These are phyloP conservation scores for Mrakia gelida DNA, from an alignment of 768 basidiomycete species.

Conservation along the genomic window DNA sequence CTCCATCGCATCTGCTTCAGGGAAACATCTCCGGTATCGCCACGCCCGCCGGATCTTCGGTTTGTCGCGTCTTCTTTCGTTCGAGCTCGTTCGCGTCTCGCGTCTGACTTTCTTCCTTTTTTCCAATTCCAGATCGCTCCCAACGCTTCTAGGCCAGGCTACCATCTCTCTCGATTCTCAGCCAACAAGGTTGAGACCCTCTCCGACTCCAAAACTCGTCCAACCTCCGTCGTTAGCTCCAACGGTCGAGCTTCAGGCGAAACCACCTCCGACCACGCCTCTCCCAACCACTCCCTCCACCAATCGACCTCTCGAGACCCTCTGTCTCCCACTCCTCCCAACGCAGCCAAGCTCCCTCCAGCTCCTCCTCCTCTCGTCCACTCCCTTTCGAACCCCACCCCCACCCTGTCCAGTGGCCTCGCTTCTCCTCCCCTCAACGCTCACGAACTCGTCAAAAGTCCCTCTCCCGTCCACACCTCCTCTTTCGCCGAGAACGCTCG, in stretches of 20 bases:
- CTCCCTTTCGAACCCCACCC: not conserved
- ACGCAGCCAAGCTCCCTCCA: not conserved
- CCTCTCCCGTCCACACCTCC: not conserved
- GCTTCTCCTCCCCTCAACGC: not conserved
- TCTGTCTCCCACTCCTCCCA: conserved; percentile 3
- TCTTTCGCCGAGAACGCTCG: conserved; percentile 31
- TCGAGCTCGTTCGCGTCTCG: conserved; percentile 13
- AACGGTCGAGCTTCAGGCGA: not conserved
- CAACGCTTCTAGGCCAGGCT: conserved; percentile 61
- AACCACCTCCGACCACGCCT: conserved; percentile 7
- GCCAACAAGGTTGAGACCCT: conserved; percentile 33
- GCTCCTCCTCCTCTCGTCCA: not conserved
- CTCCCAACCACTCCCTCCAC: not conserved
- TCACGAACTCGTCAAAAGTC: not conserved
- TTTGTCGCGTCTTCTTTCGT: conserved; percentile 21
- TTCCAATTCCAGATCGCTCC: conserved; percentile 48
- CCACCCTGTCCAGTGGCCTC: not conserved
- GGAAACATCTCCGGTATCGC: conserved; percentile 62
- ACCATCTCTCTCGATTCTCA: conserved; percentile 58
- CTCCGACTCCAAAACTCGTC: conserved; percentile 26
- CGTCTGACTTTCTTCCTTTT: conserved; percentile 32
- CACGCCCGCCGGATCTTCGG: conserved; percentile 48
- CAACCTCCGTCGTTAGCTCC: conserved; percentile 18
- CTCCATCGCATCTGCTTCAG: not conserved
- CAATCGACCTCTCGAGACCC: conserved; percentile 4